Percentiles rank a stretch among this genome's conserved stretches.
These are phyloP conservation scores for Zhuliangozyma blackwelliae DNA, from an alignment of 1,139 yeast genomes.

Conservation along the genomic window DNA sequence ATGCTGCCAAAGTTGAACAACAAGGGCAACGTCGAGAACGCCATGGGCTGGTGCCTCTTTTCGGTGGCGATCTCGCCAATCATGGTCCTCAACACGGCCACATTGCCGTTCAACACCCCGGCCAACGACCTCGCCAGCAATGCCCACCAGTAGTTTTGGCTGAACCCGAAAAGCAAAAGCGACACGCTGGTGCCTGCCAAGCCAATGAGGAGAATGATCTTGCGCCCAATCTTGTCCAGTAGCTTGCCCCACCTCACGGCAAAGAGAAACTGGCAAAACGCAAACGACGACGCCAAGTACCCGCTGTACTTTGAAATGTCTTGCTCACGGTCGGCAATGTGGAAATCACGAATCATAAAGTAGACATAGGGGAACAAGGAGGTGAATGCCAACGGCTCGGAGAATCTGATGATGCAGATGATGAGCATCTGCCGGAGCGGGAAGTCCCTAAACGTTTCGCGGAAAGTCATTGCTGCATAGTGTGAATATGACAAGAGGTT, in stretches of 20 bases:
- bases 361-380: conserved; percentile 60
- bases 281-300: conserved; percentile 53
- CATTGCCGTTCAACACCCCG: conserved; percentile 58
- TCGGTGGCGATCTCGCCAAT: conserved; percentile 56
- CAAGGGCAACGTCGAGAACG: conserved; percentile 56
- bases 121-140: conserved; percentile 46
- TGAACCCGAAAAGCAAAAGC: conserved; percentile 48
- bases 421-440: conserved; percentile 48
- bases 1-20: conserved; percentile 55
- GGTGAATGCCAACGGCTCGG: conserved; percentile 61
- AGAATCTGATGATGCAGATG: conserved; percentile 42
- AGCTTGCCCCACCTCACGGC: conserved; percentile 56
- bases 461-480: conserved; percentile 6
- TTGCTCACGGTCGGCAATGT: conserved; percentile 46
- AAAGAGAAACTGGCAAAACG: conserved; percentile 49
- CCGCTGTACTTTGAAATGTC: conserved; percentile 56
- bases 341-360: conserved; percentile 57
- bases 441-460: conserved; percentile 30
- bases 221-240: conserved; percentile 53
- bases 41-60: conserved; percentile 54
- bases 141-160: conserved; percentile 46
- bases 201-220: conserved; percentile 47
- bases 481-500: no score
- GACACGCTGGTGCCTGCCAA: conserved; percentile 45
- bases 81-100: conserved; percentile 54